Evolutionary conservation across 306 rosid genomes (phyloP), one percentile per base, ranked within the genome.

Genomic region (Ammopiptanthus mongolicus): DNA sequence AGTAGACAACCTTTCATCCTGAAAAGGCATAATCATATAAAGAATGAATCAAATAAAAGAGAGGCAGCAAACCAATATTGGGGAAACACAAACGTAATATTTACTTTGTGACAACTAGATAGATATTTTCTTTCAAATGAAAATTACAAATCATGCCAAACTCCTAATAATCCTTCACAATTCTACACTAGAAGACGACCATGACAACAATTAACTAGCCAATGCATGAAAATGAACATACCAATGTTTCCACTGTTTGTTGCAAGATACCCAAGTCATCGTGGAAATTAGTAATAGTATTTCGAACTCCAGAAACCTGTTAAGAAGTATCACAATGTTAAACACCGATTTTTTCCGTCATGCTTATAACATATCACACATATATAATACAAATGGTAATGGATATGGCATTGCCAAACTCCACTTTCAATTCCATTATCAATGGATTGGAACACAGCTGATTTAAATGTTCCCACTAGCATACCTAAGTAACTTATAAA

Each of bases 251-350:
- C 73, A 96, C 87, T 71, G 86, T 48, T 31, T 46, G 71, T 62
- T 87, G 92, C 87, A 96, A 73, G 37, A 60, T 19, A 55, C 81
- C 78, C 88, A 96, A 76, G 81, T 87, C 92, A 57, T 65, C 83
- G 63, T 84, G 93, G 42, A 90, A 78, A 61, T 65, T 73, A 74
- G 86, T 50, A 51, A 92, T 84, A 60, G 91, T 78, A 55, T 64
- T 74, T 78, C 88, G 89, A 79, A 91, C 97, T 65, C 85, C 92
- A 61, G 86, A 52, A 78, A 92, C 98, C 99, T 96, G 92, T 72
- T 60, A 65, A 86, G 58, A 73, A 60, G 71, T 36, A 55, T 60
- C 65, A 80, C 55, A 74, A 65, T 73, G 69, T 76, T 58, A 80
- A 74, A 7, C 80, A 74, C 41, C 51, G 8, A 29, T 53, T 31